A percentile compares a stretch with the other conserved stretches of the same genome.
phyloP scores from a whole-genome alignment of 164 flowering plant genomes.

The Stephania cephalantha region DNA sequence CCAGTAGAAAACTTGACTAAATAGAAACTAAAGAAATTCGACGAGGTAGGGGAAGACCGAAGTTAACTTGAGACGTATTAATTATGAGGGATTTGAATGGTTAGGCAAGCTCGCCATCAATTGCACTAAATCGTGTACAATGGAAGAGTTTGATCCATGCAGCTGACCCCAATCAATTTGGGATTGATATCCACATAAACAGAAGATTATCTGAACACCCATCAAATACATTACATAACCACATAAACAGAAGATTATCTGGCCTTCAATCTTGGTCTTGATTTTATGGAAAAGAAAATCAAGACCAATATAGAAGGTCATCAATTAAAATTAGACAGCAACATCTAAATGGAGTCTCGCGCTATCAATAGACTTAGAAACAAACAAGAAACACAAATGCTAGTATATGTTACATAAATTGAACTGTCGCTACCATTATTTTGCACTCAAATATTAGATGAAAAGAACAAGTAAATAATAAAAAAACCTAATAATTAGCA shows the following conservation, averaged over 20 bases:
- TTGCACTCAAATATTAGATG: too few relatives aligned
- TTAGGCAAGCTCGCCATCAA: too few relatives aligned
- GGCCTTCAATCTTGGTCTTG: too few relatives aligned
- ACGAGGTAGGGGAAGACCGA: too few relatives aligned
- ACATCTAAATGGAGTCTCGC: not conserved
- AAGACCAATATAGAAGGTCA: not conserved
- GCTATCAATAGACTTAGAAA: not conserved
- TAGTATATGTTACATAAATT: not conserved
- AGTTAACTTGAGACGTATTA: too few relatives aligned
- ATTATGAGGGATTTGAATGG: too few relatives aligned
- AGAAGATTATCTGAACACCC: not conserved
- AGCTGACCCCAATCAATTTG: too few relatives aligned
- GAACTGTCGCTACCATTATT: not conserved
- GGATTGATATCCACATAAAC: not conserved
- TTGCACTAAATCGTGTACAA: too few relatives aligned
- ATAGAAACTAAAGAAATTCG: too few relatives aligned
- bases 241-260: not conserved
- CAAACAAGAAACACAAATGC: not conserved
- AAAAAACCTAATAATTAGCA: not conserved
- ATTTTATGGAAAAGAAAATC: not conserved
- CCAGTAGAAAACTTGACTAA: too few relatives aligned
- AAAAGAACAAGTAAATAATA: not conserved
- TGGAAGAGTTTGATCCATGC: too few relatives aligned
- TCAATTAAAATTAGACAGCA: not conserved
- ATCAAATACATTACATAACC: not conserved